Evolutionary conservation across 495 filamentous ascomycete genomes (phyloP).

Genomic region (Aspergillus sclerotiicarbonarius): DNA sequence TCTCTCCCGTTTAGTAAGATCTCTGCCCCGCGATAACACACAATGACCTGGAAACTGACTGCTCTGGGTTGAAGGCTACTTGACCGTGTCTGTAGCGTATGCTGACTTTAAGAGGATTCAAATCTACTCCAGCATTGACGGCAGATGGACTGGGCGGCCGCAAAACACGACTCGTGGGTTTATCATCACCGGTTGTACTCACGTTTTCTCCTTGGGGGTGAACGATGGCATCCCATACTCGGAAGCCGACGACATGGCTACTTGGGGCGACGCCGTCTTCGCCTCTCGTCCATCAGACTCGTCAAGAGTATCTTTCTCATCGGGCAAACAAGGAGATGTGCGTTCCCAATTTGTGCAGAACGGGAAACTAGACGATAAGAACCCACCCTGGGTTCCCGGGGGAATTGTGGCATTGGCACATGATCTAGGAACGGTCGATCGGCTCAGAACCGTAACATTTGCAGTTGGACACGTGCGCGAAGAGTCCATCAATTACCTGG

Average conservation of each 20-base stretch:
- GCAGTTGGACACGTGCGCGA: constrained; percentile 48
- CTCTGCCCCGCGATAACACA: not conserved
- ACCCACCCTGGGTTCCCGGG: constrained; percentile 26
- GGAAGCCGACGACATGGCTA: constrained; percentile 45
- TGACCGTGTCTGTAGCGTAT: constrained; percentile 59
- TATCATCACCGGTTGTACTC: constrained; percentile 23
- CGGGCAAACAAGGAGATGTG: constrained; percentile 23
- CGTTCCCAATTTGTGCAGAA: constrained; percentile 24
- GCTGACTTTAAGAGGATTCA: constrained; percentile 35
- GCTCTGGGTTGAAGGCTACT: constrained; percentile 45
- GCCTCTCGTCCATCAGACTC: constrained; percentile 30
- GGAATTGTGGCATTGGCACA: constrained; percentile 41
- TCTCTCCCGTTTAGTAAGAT: constrained; percentile 68
- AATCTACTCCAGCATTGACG: constrained; percentile 50
- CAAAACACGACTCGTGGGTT: constrained; percentile 28
- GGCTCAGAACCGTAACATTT: constrained; percentile 46
- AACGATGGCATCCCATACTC: constrained; percentile 36
- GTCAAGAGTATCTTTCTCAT: constrained; percentile 14
- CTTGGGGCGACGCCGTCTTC: constrained; percentile 40
- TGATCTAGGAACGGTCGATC: constrained; percentile 39
- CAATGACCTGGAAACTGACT: not conserved
- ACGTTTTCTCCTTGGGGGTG: constrained; percentile 32
- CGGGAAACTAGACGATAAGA: constrained; percentile 21
- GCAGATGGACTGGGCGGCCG: constrained; percentile 45
- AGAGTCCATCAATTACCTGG: constrained; percentile 48